Conservation (phyloP, 306 rosid species). For the Malus sylvestris region DNA sequence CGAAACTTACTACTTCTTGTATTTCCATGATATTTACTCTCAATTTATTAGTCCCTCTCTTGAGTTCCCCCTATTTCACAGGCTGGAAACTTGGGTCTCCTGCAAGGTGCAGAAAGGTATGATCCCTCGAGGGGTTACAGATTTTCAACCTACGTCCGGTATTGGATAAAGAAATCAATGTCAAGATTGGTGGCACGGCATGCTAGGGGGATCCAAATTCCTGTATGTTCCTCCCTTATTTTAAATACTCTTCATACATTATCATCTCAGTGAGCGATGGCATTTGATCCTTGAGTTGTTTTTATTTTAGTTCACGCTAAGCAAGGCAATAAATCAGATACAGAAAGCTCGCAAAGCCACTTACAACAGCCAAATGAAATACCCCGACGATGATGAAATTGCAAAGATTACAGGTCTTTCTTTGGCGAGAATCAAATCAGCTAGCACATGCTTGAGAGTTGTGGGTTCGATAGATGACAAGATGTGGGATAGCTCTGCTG, state of each 20-base stretch:
- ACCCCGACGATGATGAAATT: conserved; percentile 57
- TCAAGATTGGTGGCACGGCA: conserved; percentile 54
- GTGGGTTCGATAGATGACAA: conserved; percentile 76
- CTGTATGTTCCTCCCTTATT: conserved; percentile 47
- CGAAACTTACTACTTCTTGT: neutral
- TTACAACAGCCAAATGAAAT: conserved; percentile 31
- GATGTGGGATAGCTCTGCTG: conserved; percentile 36
- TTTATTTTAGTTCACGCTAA: conserved; percentile 51
- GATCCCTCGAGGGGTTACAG: conserved; percentile 67
- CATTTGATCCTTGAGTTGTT: conserved; percentile 30
- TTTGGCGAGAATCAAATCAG: conserved; percentile 67
- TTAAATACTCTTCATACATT: conserved; percentile 15
- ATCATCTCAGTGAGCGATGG: conserved; percentile 9
- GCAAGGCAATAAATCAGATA: conserved; percentile 67
- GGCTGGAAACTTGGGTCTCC: conserved; percentile 83
- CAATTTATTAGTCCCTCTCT: neutral
- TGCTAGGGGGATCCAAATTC: conserved; percentile 65
- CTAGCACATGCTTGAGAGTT: conserved; percentile 62
- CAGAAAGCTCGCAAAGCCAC: conserved; percentile 57
- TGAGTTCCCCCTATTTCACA: conserved; percentile 10
- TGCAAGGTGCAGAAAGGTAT: conserved; percentile 90
- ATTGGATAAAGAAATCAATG: conserved; percentile 89
- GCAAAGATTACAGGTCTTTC: conserved; percentile 81
- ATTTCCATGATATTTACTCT: neutral
- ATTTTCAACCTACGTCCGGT: conserved; percentile 89